Conservation (phyloP, 441 rosid species). For the Jatropha multifida region DNA sequence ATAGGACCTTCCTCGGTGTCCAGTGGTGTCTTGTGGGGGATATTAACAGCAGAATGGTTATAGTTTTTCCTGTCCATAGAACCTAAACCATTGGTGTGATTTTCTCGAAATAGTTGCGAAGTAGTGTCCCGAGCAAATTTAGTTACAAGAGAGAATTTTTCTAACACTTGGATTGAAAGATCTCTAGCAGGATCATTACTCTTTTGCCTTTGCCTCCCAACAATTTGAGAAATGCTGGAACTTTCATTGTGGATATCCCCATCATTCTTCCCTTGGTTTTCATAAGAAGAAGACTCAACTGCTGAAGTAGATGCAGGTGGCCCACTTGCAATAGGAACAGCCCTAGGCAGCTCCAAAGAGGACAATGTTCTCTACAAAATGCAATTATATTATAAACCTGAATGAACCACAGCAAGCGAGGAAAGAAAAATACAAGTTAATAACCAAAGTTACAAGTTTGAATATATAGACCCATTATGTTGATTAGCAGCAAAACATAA, state of each 20-base stretch:
- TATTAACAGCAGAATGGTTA: constrained; percentile 41
- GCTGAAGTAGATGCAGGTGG: constrained; percentile 42
- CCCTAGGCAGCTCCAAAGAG: constrained; percentile 89
- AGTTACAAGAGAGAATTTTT: constrained; percentile 94
- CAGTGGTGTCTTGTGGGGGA: constrained; percentile 38
- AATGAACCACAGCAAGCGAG: constrained; percentile 1
- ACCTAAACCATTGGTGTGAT: constrained; percentile 58
- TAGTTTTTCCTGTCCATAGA: constrained; percentile 54
- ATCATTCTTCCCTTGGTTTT: constrained; percentile 44
- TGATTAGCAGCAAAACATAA: neutral
- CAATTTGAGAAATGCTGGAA: constrained; percentile 45
- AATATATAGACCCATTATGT: neutral
- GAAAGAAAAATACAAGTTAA: constrained; percentile 10
- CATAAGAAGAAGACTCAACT: constrained; percentile 45
- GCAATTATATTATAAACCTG: constrained; percentile 25
- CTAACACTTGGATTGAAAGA: constrained; percentile 83
- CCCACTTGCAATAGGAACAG: constrained; percentile 66
- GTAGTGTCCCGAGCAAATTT: constrained; percentile 96
- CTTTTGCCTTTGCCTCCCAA: constrained; percentile 61
- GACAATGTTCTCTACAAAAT: constrained; percentile 75
- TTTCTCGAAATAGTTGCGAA: constrained; percentile 79
- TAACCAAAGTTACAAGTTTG: neutral
- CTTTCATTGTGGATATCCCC: constrained; percentile 34
- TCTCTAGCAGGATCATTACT: constrained; percentile 84
- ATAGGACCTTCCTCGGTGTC: constrained; percentile 43